Evolutionary conservation across 495 filamentous ascomycete genomes (phyloP).

Genomic region (Diplogelasinospora grovesii): DNA sequence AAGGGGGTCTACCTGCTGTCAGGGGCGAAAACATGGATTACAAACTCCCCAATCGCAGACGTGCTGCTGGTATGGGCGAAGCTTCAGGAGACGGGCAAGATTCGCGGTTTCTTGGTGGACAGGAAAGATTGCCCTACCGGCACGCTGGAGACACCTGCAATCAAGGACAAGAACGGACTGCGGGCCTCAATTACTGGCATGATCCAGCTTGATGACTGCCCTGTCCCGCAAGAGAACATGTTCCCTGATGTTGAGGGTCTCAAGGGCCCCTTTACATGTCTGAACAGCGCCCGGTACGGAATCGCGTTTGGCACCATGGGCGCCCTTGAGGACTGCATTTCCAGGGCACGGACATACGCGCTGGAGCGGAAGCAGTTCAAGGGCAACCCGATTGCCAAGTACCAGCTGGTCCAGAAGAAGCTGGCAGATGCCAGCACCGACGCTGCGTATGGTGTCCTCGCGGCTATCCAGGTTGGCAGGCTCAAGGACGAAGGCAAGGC

Average conservation of each 20-base stretch:
- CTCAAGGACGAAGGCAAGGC: constrained; percentile 86
- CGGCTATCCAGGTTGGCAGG: constrained; percentile 81
- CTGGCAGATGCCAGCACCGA: constrained; percentile 87
- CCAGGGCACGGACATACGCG: constrained; percentile 74
- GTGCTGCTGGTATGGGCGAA: constrained; percentile 93
- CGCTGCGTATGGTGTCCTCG: constrained; percentile 79
- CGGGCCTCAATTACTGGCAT: constrained; percentile 93
- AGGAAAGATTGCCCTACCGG: constrained; percentile 73
- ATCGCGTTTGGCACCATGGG: constrained; percentile 94
- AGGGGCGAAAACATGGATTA: constrained; percentile 97
- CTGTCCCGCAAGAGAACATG: constrained; percentile 88
- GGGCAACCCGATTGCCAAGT: constrained; percentile 89
- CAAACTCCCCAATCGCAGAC: constrained; percentile 92
- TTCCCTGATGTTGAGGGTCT: constrained; percentile 86
- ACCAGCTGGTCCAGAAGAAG: constrained; percentile 98
- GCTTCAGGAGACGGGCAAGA: constrained; percentile 81
- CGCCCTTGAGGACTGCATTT: constrained; percentile 84
- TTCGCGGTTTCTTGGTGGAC: constrained; percentile 90
- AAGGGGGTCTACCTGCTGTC: constrained; percentile 74
- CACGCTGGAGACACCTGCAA: constrained; percentile 81
- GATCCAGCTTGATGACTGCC: constrained; percentile 89
- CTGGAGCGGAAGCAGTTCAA: constrained; percentile 95
- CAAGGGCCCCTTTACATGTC: constrained; percentile 81
- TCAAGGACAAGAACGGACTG: constrained; percentile 94
- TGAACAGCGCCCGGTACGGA: constrained; percentile 87